Evolutionary conservation across 805 yeast genomes (phyloP), one percentile per base, ranked within the genome.

Genomic region (Saccharomyces eubayanus): DNA sequence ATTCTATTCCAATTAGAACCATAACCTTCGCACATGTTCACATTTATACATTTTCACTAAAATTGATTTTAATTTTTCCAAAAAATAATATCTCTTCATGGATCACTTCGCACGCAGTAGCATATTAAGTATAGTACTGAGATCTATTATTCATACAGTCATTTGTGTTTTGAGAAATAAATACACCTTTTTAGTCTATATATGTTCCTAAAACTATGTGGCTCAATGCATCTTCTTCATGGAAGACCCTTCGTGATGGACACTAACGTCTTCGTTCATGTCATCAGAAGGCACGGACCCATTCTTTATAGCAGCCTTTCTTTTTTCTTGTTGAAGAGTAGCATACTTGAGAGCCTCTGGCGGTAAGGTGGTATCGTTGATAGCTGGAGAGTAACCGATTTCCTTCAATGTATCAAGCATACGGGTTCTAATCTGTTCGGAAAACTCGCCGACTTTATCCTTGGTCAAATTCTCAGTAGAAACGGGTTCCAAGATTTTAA

Each of bases 401-500:
- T 57, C 55, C 51, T 68, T 62, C 29, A 76, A 55, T 45, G 69
- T 74, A 5, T 59, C 59, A 21, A 67, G 53, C 96, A 92, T 91
- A 30, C 67, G 65, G 0, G 74, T 75, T 62, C 87, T 76, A 9
- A 84, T 77, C n/a, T 75, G 69, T 20, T 75, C 77, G 45, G 83
- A 72, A 53, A 92, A 78, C 2, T 68, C 77, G 51, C 80, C 74
- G 47, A 94, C 86, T 57, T 89, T 89, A 14, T 84, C 91, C 51
- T 83, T 78, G 20, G 85, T 80, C 62, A 89, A 67, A 24, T 84
- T 84, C 21, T 76, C 79, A 9, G 97, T 89, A 10, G 80, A 66
- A 55, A 92, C 76, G 40, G 97, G 97, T 52, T 87, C 86, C 57
- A 94, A 76, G 9, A 94, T 96, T 61, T 82, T 85, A 54, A 91